phyloP scores from a whole-genome alignment of 129 eudicot genomes.

The Helichrysum umbraculigerum region DNA sequence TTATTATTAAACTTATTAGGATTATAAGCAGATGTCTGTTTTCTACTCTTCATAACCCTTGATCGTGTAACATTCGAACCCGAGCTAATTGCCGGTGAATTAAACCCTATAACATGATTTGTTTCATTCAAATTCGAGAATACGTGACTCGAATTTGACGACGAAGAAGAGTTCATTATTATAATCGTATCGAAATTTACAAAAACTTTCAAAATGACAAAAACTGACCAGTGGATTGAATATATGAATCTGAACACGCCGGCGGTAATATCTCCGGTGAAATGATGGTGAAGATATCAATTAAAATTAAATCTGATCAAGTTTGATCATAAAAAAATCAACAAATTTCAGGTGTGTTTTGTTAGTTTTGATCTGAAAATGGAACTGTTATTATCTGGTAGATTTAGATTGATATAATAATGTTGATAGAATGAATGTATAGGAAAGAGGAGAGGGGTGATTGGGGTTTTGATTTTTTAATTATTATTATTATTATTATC shows the following conservation, averaged over 20 bases:
- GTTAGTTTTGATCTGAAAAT: constrained; percentile 13
- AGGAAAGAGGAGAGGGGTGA: constrained; percentile 3
- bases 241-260: constrained; percentile 9
- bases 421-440: constrained; percentile 5
- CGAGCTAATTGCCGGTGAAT: constrained; percentile 40
- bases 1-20: constrained; percentile 12
- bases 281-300: constrained; percentile 24
- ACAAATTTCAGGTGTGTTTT: not conserved
- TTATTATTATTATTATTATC: no score
- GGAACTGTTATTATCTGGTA: not conserved
- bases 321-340: not conserved
- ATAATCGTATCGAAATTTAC: not conserved
- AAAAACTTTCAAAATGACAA: not conserved
- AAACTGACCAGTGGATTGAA: constrained; percentile 11
- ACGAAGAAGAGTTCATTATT: constrained; percentile 34
- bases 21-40: constrained; percentile 39
- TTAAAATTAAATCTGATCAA: constrained; percentile 28
- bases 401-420: not conserved
- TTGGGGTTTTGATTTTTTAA: not conserved
- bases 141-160: constrained; percentile 37
- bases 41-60: constrained; percentile 47
- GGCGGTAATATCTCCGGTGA: constrained; percentile 20
- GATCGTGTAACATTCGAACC: constrained; percentile 42
- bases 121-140: constrained; percentile 23
- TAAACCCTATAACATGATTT: constrained; percentile 42